Percentiles rank a stretch among this genome's conserved stretches.
Conservation (phyloP, 768 basidiomycete genomes). For the Hygrocybe coccinea region DNA sequence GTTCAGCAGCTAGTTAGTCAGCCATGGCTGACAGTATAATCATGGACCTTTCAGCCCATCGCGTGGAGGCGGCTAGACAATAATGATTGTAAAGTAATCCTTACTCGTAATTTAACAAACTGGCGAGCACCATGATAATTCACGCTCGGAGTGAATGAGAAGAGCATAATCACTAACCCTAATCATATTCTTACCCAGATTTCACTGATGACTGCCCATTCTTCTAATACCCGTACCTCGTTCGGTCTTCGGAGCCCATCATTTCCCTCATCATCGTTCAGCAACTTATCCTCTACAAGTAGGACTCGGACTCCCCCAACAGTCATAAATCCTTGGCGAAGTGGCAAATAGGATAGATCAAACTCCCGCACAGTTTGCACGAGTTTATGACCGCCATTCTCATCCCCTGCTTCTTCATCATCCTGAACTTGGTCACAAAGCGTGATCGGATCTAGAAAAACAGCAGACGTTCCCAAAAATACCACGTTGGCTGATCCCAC, state of each 20-base stretch:
- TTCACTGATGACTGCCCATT: constrained; percentile 70
- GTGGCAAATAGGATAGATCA: constrained; percentile 56
- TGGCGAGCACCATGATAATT: no score
- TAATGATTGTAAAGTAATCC: neutral
- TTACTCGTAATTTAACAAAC: neutral
- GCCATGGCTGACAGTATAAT: constrained; percentile 61
- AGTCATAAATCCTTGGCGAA: constrained; percentile 52
- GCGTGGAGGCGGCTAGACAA: neutral
- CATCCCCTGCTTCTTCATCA: constrained; percentile 6
- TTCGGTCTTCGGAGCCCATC: constrained; percentile 19
- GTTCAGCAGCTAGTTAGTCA: constrained; percentile 92
- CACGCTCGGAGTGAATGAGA: no score
- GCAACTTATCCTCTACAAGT: constrained; percentile 51
- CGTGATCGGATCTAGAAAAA: constrained; percentile 43
- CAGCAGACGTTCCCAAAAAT: constrained; percentile 49
- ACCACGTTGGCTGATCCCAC: constrained; percentile 27
- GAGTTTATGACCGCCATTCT: constrained; percentile 25
- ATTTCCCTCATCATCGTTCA: constrained; percentile 30
- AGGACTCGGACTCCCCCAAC: constrained; percentile 72
- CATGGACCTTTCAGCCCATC: neutral
- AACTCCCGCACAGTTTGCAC: constrained; percentile 50
- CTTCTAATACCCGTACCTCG: constrained; percentile 50
- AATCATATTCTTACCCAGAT: constrained; percentile 49
- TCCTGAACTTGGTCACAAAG: constrained; percentile 21
- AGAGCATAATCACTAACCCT: no score